Percentiles rank a stretch among this genome's conserved stretches.
phyloP scores from a whole-genome alignment of 805 yeast genomes.

The Priceomyces melissophilus region DNA sequence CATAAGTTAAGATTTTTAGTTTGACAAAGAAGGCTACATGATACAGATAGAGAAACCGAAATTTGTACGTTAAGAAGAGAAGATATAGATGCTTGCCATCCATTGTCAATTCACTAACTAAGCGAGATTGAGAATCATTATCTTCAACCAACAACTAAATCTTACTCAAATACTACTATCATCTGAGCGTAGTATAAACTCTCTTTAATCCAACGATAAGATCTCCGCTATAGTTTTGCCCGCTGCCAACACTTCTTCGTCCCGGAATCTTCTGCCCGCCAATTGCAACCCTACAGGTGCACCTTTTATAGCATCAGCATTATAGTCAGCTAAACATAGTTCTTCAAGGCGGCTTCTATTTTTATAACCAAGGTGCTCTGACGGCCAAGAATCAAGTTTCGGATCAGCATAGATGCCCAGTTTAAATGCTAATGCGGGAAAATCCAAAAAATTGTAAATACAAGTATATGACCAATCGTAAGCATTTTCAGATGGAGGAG shows the following conservation, averaged over 20 bases:
- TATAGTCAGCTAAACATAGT: slow-evolving; percentile 46
- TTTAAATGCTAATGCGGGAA: slow-evolving; percentile 64
- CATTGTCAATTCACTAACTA: no score
- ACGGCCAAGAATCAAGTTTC: slow-evolving; percentile 46
- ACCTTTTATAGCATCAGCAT: slow-evolving; percentile 44
- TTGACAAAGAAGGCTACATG: no score
- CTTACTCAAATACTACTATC: no score
- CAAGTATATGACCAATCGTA: slow-evolving; percentile 82
- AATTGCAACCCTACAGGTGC: slow-evolving; percentile 58
- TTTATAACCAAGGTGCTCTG: slow-evolving; percentile 23
- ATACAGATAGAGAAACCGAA: no score
- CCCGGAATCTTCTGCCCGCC: slow-evolving; percentile 51
- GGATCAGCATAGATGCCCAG: slow-evolving; percentile 61
- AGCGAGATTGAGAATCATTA: no score
- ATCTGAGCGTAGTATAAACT: no score
- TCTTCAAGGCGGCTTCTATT: slow-evolving; percentile 47
- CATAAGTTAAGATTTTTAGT: no score
- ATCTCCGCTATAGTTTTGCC: slow-evolving; percentile 38
- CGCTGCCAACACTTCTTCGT: slow-evolving; percentile 54
- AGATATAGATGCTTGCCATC: no score
- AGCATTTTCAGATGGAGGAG: slow-evolving; percentile 62
- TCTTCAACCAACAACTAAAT: no score
- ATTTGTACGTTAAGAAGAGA: no score
- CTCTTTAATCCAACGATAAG: slow-evolving; percentile 11
- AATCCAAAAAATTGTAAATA: slow-evolving; percentile 67